phyloP scores from a whole-genome alignment of 192 early-diverging fungal species.

The Coemansia sp. region DNA sequence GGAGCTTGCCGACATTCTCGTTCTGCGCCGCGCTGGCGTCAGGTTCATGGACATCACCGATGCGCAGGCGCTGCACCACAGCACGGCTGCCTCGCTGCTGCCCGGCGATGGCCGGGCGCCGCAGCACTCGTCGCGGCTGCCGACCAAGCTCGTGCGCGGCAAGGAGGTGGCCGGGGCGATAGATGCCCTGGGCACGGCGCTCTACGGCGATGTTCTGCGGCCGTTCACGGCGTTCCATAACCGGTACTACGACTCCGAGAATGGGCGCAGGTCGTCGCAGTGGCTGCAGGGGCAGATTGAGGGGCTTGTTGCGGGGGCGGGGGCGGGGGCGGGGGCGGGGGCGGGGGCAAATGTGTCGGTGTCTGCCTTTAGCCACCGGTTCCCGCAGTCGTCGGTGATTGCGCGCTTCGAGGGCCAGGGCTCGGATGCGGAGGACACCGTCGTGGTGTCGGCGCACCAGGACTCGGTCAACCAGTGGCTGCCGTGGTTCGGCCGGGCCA shows the following conservation, averaged over 20 bases:
- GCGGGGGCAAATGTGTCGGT: conserved; percentile 60
- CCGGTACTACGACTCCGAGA: conserved; percentile 82
- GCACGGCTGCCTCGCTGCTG: background rate
- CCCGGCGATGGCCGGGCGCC: background rate
- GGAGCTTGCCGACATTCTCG: conserved; percentile 59
- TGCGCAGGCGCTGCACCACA: conserved; percentile 55
- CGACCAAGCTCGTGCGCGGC: conserved; percentile 55
- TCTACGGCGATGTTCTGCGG: conserved; percentile 69
- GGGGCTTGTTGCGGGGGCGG: conserved; percentile 36
- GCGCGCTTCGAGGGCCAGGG: conserved; percentile 72
- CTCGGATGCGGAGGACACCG: conserved; percentile 54
- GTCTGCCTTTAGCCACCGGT: conserved; percentile 73
- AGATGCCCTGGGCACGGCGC: conserved; percentile 59
- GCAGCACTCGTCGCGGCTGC: conserved; percentile 42
- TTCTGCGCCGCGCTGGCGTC: conserved; percentile 63
- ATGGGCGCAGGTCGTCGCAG: conserved; percentile 63
- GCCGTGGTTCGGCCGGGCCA: conserved; percentile 71
- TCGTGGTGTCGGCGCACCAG: conserved; percentile 88
- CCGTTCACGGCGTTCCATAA: conserved; percentile 82
- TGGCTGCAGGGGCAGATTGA: conserved; percentile 67
- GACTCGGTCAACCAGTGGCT: conserved; percentile 86
- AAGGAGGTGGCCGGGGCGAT: conserved; percentile 63
- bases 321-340: conserved; percentile 12
- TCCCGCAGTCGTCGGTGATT: conserved; percentile 82
- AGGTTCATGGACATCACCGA: conserved; percentile 92